phyloP scores from a whole-genome alignment of 257 asterid species.

The Przewalskia tangutica region DNA sequence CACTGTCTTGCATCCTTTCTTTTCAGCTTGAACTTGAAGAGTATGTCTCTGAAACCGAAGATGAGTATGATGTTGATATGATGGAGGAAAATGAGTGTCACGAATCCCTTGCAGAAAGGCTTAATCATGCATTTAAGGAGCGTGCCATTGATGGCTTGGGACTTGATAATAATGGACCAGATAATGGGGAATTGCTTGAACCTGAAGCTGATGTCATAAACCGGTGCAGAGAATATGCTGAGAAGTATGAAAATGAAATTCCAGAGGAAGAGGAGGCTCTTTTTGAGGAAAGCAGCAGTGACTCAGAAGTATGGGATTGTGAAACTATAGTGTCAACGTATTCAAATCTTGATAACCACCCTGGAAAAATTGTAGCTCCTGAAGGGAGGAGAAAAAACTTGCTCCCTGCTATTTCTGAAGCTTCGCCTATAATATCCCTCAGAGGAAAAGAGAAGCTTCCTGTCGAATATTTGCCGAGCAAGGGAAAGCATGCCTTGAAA shows the following conservation, averaged over 20 bases:
- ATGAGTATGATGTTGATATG: conserved; percentile 31
- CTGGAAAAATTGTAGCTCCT: conserved; percentile 79
- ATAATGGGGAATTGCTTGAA: conserved; percentile 40
- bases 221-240: conserved; percentile 64
- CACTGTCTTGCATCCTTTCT: conserved; percentile 7
- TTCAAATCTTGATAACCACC: conserved; percentile 87
- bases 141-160: conserved; percentile 11
- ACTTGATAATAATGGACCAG: conserved; percentile 6
- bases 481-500: conserved; percentile 29
- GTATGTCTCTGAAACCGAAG: conserved; percentile 60
- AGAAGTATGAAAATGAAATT: conserved; percentile 44
- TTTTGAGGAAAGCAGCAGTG: conserved; percentile 70
- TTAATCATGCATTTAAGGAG: conserved; percentile 43
- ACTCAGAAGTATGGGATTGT: conserved; percentile 86
- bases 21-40: conserved; percentile 72
- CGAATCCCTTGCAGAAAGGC: conserved; percentile 54
- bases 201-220: conserved; percentile 51
- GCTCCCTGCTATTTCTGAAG: conserved; percentile 30
- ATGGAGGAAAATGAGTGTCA: conserved; percentile 37
- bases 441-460: conserved; percentile 82
- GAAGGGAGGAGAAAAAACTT: conserved; percentile 61
- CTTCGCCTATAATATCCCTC: conserved; percentile 46
- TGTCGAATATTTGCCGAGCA: conserved; percentile 59
- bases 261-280: conserved; percentile 36
- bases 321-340: conserved; percentile 81